Percentiles rank a stretch among this genome's conserved stretches.
Evolutionary conservation across 495 filamentous ascomycete genomes (phyloP).

Genomic region (Aspergillus incahuasiensis): DNA sequence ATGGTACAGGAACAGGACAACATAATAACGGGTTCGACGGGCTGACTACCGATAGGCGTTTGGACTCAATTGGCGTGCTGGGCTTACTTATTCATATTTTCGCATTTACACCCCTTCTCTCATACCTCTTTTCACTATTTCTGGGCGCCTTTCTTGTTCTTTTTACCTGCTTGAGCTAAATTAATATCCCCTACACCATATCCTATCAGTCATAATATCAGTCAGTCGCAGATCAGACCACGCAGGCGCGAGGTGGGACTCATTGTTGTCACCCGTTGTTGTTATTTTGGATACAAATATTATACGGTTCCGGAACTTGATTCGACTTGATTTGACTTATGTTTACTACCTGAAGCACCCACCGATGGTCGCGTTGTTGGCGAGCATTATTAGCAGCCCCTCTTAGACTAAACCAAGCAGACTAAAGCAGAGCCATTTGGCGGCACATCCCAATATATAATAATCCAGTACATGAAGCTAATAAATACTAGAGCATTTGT

Average conservation of each 20-base stretch:
- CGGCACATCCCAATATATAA: no score
- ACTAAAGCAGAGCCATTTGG: neutral
- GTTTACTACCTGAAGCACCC: no score
- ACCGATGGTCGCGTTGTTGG: no score
- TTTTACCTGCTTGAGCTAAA: neutral
- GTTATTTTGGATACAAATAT: neutral
- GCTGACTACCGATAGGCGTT: slow-evolving; percentile 12
- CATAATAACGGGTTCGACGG: neutral
- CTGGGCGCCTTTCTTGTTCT: neutral
- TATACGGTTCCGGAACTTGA: neutral
- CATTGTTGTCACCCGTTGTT: neutral
- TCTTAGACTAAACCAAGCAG: neutral
- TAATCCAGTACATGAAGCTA: neutral
- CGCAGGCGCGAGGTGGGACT: neutral
- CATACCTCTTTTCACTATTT: neutral
- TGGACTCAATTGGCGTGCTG: slow-evolving; percentile 4
- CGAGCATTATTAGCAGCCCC: neutral
- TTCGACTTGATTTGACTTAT: neutral
- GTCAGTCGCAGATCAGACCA: neutral
- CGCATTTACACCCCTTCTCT: neutral
- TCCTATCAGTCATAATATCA: neutral
- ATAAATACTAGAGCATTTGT: no score
- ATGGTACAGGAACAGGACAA: slow-evolving; percentile 1
- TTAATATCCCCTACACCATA: neutral
- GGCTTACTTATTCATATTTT: neutral